Evolutionary conservation across 345 rosid genomes (phyloP), one percentile per base, ranked within the genome.

Genomic region (Linum trigynum): DNA sequence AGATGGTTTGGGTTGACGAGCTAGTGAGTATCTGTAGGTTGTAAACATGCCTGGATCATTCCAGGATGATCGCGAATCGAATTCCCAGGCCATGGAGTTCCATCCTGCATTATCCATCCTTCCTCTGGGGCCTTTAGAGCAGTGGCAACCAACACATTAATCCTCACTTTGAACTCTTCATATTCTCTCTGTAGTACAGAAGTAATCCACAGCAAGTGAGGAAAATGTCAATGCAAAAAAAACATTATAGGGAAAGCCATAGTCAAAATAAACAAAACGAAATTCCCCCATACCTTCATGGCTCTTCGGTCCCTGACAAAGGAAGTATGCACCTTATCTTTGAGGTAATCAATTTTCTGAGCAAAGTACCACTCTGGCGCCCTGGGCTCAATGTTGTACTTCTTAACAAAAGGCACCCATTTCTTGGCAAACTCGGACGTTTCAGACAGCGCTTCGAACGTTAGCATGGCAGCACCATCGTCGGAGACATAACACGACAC

Each of bases 51-150:
- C 60, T 57, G 60, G 11, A 57, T 57, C 60, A 57, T 57, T 17
- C 60, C 60, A 3, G 60, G 60, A 57, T 57, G 60, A 57, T 57
- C 60, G 3, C 7, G 60, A 11, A 16, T 36, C 1, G 5, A 4
- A 17, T 57, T 57, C 17, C 60, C 60, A 6, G 60, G 60, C 60
- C 60, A 57, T 10, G 37, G 60, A 36, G 60, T 57, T 23, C 60
- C 60, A 57, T 57, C 60, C 60, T 57, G 60, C 60, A 57, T 57
- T 36, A 36, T 57, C 60, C 60, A 57, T 17, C 60, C 60, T 17
- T 57, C 60, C 7, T 57, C 60, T 2, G 60, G 60, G 5, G 38
- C 60, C 60, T 57, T 57, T 10, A 17, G 60, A 57, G 60, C 60
- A 17, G 37, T 57, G 17, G 60, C 60, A 57, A 57, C 60, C 60